phyloP scores from a whole-genome alignment of 2,329 filamentous ascomycete species.

The Botryosphaeria dothidea region DNA sequence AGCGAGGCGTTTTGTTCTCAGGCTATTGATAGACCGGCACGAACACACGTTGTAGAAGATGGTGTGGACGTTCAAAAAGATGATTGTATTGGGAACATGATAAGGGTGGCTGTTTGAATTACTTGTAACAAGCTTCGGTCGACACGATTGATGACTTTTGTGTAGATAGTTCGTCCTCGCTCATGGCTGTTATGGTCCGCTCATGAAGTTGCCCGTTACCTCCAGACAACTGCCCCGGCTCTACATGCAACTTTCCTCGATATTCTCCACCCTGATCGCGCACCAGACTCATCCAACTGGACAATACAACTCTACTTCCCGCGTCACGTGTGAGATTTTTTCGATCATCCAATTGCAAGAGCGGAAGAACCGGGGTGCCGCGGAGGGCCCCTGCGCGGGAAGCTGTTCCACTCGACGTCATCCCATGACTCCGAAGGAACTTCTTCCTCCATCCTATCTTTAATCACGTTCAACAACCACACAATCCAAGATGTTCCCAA shows the following conservation, averaged over 20 bases:
- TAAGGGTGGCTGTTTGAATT: not conserved
- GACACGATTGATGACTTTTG: not conserved
- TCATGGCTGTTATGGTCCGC: too few relatives aligned
- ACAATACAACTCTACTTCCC: not conserved
- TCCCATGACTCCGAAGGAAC: slow-evolving; percentile 11
- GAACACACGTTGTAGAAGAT: not conserved
- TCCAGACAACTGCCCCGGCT: not conserved
- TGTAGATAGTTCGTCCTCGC: not conserved
- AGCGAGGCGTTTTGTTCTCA: slow-evolving; percentile 1
- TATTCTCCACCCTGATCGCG: not conserved
- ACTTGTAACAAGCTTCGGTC: not conserved
- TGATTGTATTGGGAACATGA: not conserved
- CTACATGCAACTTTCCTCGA: too few relatives aligned
- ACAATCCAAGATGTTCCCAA: slow-evolving; percentile 12
- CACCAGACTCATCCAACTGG: not conserved
- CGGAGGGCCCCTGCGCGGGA: slow-evolving; percentile 11
- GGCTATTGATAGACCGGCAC: not conserved
- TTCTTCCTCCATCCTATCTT: not conserved
- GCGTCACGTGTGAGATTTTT: not conserved
- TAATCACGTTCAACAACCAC: not conserved
- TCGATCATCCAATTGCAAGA: not conserved
- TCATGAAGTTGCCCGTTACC: too few relatives aligned
- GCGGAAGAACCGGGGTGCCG: not conserved
- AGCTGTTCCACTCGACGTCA: slow-evolving; percentile 16
- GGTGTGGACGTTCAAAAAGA: not conserved